A percentile compares a stretch with the other conserved stretches of the same genome.
phyloP scores from a whole-genome alignment of 1,284 basidiomycete species.

The Lentinula novae-zelandiae region DNA sequence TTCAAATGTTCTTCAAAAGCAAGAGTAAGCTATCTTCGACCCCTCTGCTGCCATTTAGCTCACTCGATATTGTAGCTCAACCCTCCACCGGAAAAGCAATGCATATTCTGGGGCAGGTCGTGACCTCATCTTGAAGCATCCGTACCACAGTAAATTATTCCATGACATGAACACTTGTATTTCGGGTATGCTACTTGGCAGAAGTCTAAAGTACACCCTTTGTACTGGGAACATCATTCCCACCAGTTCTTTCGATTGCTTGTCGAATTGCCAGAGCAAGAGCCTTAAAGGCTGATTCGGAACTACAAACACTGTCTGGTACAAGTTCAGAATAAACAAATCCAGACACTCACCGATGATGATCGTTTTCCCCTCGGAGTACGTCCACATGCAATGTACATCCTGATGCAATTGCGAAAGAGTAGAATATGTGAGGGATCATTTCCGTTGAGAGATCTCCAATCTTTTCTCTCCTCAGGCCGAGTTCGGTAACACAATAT shows the following conservation, averaged over 20 bases:
- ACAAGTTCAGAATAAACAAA: conserved; percentile 3
- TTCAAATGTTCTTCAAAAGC: conserved; percentile 71
- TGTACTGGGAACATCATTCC: conserved; percentile 92
- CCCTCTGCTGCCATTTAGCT: neutral
- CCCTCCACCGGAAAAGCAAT: conserved; percentile 61
- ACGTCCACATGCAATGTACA: conserved; percentile 93
- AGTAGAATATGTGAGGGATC: conserved; percentile 94
- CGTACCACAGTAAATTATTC: too few relatives aligned
- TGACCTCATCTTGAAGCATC: neutral
- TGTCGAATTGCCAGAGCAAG: conserved; percentile 93
- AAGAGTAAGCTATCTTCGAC: conserved; percentile 42
- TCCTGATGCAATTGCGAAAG: conserved; percentile 90
- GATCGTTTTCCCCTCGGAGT: conserved; percentile 94
- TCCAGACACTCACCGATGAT: conserved; percentile 74
- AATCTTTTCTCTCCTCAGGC: conserved; percentile 92
- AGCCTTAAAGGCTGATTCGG: conserved; percentile 98
- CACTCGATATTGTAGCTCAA: conserved; percentile 42
- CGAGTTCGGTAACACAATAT: conserved; percentile 90
- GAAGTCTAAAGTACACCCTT: conserved; percentile 77
- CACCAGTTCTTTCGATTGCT: conserved; percentile 88
- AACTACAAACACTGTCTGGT: conserved; percentile 41
- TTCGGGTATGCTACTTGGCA: too few relatives aligned
- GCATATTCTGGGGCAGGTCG: conserved; percentile 51
- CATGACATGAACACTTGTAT: neutral
- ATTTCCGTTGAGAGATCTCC: conserved; percentile 97